phyloP scores from a whole-genome alignment of 1,284 basidiomycete species.

The Ustilago tritici region DNA sequence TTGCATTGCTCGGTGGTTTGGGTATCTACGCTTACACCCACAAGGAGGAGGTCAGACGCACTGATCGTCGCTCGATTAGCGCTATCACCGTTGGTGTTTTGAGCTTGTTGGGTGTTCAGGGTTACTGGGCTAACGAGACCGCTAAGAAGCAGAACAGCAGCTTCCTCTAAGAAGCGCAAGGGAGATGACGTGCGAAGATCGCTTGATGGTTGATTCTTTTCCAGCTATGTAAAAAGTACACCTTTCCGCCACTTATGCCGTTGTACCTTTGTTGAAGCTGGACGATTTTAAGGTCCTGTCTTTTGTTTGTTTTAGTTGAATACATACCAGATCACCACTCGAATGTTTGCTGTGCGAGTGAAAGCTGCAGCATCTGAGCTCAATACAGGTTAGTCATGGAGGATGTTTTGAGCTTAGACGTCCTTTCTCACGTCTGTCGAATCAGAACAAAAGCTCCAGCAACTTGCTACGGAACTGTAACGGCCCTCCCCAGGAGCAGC shows the following conservation, averaged over 20 bases:
- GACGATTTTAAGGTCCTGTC: background rate
- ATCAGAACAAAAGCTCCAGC: too few relatives aligned
- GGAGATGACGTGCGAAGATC: background rate
- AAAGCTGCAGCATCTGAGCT: too few relatives aligned
- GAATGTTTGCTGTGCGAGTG: slow-evolving; percentile 1
- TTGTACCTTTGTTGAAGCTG: background rate
- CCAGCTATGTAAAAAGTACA: slow-evolving; percentile 2
- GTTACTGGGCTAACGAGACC: slow-evolving; percentile 57
- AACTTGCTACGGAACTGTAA: too few relatives aligned
- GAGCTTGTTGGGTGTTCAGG: slow-evolving; percentile 61
- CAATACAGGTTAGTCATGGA: too few relatives aligned
- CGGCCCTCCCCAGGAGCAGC: too few relatives aligned
- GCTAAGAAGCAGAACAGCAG: slow-evolving; percentile 53
- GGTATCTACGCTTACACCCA: slow-evolving; percentile 66
- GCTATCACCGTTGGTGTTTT: slow-evolving; percentile 61
- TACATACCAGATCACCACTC: slow-evolving; percentile 12
- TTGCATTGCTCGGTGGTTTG: slow-evolving; percentile 62
- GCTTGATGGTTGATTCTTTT: background rate
- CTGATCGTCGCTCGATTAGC: slow-evolving; percentile 60
- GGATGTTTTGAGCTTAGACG: too few relatives aligned
- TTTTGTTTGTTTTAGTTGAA: background rate
- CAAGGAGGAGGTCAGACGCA: slow-evolving; percentile 57
- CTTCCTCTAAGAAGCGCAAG: slow-evolving; percentile 10
- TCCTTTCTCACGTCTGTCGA: too few relatives aligned
- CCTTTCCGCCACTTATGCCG: background rate